Base-by-base conservation (phyloP, 2,329 filamentous ascomycete species). In the Fusarium siculi region DNA sequence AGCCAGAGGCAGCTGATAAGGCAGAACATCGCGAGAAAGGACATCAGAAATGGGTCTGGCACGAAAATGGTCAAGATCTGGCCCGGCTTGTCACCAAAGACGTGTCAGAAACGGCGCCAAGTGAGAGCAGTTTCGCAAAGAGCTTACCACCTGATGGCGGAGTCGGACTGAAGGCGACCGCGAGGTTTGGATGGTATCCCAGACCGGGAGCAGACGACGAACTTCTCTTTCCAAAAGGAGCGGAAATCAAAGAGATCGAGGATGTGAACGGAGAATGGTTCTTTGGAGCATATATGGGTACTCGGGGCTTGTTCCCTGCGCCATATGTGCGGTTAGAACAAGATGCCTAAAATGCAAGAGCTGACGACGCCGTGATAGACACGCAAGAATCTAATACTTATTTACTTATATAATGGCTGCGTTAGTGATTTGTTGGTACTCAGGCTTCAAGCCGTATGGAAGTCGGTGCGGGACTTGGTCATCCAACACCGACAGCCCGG, bases 251-350 rank as follows among this genome's bases (percentile, higher is more conserved):
- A 11, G 96, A 98, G 83, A 90, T 93, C 42, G 92, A 96, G 80
- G 93, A 96, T 80, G 90, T 97, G 53, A 97, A 97, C 80, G 93
- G 92, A 23, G 95, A 97, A 80, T 98, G 95, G 95, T 95, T 89
- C 78, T 93, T 92, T 83, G 96, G 96, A 1, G 90, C 91, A 34
- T 98, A 97, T 85, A 95, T 94, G 83, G 95, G 94, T 1, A 85
- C 84, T 30, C 91, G 90, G 75, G 95, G 94, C 0, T 77, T 98
- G 73, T 97, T 98, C 79, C 95, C 95, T 9, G 91, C 91, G 11
- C 88, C 90, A 12, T 96, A 96, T 85, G 93, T 95, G 32, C 85
- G 84, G 73, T 78, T 90, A 34, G 73, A 79, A 23, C 70, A 88
- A 44, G 74, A 69, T 47, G 44, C 65, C 54, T 74, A 37, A 55